Percentiles rank a stretch among this genome's conserved stretches.
Conservation (phyloP, 352 stramenopile genomes). For the Phytophthora fragariae region DNA sequence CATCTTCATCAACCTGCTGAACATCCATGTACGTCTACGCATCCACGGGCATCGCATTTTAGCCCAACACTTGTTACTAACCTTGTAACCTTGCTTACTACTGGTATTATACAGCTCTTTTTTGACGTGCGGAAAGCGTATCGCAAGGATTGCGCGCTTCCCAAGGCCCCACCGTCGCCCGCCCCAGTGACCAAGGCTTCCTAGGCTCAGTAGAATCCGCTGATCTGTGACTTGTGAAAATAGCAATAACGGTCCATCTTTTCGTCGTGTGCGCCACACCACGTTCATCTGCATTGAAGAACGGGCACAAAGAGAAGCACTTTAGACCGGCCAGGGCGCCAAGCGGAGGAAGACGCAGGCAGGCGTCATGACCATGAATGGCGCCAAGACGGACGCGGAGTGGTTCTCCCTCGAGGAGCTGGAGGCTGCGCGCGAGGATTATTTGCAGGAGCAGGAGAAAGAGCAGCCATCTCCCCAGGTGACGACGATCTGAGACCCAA, state of each 20-base stretch:
- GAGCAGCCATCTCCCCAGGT: constrained; percentile 72
- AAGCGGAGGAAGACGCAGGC: constrained; percentile 17
- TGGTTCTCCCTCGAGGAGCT: constrained; percentile 84
- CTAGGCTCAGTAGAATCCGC: not conserved
- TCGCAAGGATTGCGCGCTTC: constrained; percentile 48
- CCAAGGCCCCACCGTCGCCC: constrained; percentile 13
- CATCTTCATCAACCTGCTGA: constrained; percentile 78
- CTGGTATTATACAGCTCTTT: constrained; percentile 51
- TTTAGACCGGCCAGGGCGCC: not conserved
- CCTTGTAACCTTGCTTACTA: not conserved
- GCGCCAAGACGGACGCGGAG: constrained; percentile 47
- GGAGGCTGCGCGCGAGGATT: constrained; percentile 74
- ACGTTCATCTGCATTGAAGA: constrained; percentile 21
- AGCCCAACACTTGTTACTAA: constrained; percentile 1
- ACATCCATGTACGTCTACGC: constrained; percentile 49
- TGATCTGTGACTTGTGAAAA: constrained; percentile 4
- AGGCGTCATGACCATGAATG: constrained; percentile 42
- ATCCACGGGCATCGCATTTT: not conserved
- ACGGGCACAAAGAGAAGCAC: constrained; percentile 17
- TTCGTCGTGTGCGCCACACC: constrained; percentile 3
- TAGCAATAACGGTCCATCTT: constrained; percentile 1
- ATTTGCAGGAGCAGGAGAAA: constrained; percentile 82
- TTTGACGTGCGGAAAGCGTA: constrained; percentile 59
- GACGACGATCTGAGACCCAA: not conserved
- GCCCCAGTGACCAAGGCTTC: constrained; percentile 2